Base-by-base conservation (phyloP, 2,329 filamentous ascomycete species). In the Cadophora luteo-olivacea region DNA sequence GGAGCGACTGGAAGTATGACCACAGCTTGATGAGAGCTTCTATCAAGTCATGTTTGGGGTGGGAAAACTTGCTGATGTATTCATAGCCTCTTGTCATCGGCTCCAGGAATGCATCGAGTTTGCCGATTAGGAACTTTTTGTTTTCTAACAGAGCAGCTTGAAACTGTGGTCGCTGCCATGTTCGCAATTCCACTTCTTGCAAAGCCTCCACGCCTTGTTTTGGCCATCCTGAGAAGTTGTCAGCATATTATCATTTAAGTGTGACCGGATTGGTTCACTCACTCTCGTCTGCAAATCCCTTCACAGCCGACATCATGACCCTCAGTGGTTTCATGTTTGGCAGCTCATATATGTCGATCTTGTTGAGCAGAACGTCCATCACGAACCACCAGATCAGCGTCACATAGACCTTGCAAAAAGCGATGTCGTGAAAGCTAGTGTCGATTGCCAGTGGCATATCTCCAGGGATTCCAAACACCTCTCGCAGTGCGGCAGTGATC, bases 311-410 rank as follows among this genome's bases (percentile, higher is more conserved):
- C 58, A 62, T 65, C 57, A 65, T 66, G 16, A 51, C 38, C 32
- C 33, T 68, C 58, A 68, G 7, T 9, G 57, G 49, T 29, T 65
- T 68, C 67, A 68, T 68, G 32, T 68, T 66, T 65, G 67, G 67
- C 48, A 68, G 32, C 32, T 63, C 57, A 41, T 36, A 65, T 22
- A 68, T 61, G 19, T 66, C 51, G 33, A 65, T n/a, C 22, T 48
- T 48, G 33, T 62, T 63, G 9, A 60, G 36, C 9, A 68, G 57
- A 9, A 68, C 25, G n/a, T 68, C 67, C 38, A 68, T 29, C 9
- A 68, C 67, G 57, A 68, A 68, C 57, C 62, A 65, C 19, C 45
- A 62, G 9, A 66, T 41, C 19, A 65, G 38, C 29, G 49, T 52
- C 32, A 8, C 16, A 38, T 68, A 62, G 7, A 66, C 67, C 41